Evolutionary conservation across 345 rosid species (phyloP).

Genomic region (Eucalyptus pauciflora): DNA sequence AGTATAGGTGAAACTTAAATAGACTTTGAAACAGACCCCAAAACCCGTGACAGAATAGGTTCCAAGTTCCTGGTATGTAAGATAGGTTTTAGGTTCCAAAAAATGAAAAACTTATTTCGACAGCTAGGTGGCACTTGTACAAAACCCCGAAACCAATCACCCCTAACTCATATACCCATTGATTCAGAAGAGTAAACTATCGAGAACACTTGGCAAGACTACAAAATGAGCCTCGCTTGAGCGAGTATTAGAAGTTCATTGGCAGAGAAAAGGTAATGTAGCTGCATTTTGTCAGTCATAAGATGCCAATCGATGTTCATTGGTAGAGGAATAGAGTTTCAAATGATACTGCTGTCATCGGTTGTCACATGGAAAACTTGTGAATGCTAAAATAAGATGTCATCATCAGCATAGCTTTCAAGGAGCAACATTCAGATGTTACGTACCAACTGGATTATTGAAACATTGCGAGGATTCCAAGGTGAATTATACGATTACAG

Average conservation of each 20-base stretch:
- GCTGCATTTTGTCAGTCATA: neutral
- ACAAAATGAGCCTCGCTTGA: neutral
- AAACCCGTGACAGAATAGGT: accelerated
- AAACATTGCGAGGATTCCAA: neutral
- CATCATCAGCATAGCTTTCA: neutral
- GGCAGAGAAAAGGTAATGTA: neutral
- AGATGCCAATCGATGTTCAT: neutral
- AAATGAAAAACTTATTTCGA: no score
- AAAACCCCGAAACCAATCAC: neutral
- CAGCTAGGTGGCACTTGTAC: neutral
- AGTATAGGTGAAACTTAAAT: neutral
- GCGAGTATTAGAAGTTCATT: neutral
- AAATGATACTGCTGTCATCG: neutral
- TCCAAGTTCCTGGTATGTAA: no score
- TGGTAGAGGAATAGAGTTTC: neutral
- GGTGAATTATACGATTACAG: neutral
- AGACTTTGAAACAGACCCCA: accelerated
- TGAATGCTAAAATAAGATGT: neutral
- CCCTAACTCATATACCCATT: neutral
- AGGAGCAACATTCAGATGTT: neutral
- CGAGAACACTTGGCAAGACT: neutral
- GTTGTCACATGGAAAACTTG: neutral
- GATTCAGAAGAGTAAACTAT: neutral
- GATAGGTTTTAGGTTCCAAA: neutral
- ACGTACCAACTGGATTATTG: neutral